phyloP scores from a whole-genome alignment of 2,329 filamentous ascomycete genomes.

The Aspergillus nomiae region DNA sequence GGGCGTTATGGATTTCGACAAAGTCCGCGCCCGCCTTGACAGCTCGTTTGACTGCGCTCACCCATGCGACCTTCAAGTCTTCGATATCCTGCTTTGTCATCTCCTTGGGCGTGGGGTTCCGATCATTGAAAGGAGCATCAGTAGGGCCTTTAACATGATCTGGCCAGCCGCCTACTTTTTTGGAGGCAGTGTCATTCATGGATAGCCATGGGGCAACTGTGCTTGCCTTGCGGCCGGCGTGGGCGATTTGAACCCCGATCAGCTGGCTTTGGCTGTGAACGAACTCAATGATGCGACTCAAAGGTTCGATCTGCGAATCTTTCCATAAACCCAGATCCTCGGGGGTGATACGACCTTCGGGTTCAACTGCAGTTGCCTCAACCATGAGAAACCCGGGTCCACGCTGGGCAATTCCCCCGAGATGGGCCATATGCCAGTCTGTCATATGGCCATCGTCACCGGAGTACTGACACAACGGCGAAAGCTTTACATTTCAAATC shows the following conservation, averaged over 20 bases:
- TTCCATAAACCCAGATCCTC: slow-evolving; percentile 67
- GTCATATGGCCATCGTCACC: slow-evolving; percentile 73
- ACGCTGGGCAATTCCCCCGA: slow-evolving; percentile 74
- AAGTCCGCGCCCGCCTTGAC: slow-evolving; percentile 72
- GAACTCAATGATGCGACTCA: slow-evolving; percentile 71
- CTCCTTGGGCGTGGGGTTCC: slow-evolving; percentile 63
- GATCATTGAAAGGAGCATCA: slow-evolving; percentile 62
- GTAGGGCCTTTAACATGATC: slow-evolving; percentile 59
- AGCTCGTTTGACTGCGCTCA: slow-evolving; percentile 59
- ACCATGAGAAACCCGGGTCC: slow-evolving; percentile 75
- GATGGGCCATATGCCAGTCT: slow-evolving; percentile 78
- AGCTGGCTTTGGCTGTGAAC: slow-evolving; percentile 76
- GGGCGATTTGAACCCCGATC: slow-evolving; percentile 77
- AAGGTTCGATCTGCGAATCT: slow-evolving; percentile 74
- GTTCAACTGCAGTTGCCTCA: slow-evolving; percentile 74
- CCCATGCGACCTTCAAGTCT: slow-evolving; percentile 63
- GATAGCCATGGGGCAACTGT: slow-evolving; percentile 57
- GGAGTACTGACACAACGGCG: slow-evolving; percentile 68
- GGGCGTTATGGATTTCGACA: slow-evolving; percentile 77
- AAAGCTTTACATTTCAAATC: not conserved
- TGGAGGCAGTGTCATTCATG: slow-evolving; percentile 41
- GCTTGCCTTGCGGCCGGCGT: slow-evolving; percentile 70
- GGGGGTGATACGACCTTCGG: slow-evolving; percentile 80
- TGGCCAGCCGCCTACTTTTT: slow-evolving; percentile 57
- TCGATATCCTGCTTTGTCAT: slow-evolving; percentile 71